Conservation (phyloP, 2,329 filamentous ascomycete species). For the Stagonosporopsis chrysanthemi region DNA sequence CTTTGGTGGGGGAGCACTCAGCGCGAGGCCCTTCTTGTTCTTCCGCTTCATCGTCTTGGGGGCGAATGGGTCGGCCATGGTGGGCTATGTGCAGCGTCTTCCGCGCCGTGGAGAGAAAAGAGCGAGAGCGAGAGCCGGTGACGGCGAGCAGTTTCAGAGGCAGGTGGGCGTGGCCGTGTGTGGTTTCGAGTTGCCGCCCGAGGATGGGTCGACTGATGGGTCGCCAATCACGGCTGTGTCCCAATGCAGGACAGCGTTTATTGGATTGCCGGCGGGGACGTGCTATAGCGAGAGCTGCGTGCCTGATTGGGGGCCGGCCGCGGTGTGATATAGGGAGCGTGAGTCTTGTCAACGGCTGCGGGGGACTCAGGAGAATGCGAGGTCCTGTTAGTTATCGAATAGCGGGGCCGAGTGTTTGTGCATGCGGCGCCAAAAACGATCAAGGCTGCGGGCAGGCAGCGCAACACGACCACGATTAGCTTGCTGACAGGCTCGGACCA, state of each 20-base stretch:
- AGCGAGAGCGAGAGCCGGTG: constrained; percentile 6
- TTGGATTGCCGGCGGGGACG: constrained; percentile 47
- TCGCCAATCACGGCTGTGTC: constrained; percentile 48
- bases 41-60: constrained; percentile 93
- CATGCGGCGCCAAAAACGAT: constrained; percentile 31
- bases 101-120: constrained; percentile 3
- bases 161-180: constrained; percentile 13
- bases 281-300: constrained; percentile 28
- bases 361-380: constrained; percentile 32
- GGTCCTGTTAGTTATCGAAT: constrained; percentile 32
- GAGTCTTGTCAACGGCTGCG: constrained; percentile 27
- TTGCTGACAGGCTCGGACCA: constrained; percentile 14
- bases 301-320: constrained; percentile 31
- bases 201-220: constrained; percentile 42
- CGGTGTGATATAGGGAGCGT: constrained; percentile 21
- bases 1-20: constrained; percentile 80
- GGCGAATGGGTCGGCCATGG: constrained; percentile 69
- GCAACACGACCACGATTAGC: constrained; percentile 16
- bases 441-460: constrained; percentile 26
- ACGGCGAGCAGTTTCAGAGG: constrained; percentile 6
- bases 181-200: constrained; percentile 48
- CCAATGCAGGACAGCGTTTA: constrained; percentile 50
- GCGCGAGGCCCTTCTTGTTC: constrained; percentile 94
- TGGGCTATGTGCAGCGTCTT: constrained; percentile 17
- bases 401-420: constrained; percentile 23